Conservation (phyloP, 225 moss, liverwort and hornwort genomes). For the Pseudoscleropodium purum region DNA sequence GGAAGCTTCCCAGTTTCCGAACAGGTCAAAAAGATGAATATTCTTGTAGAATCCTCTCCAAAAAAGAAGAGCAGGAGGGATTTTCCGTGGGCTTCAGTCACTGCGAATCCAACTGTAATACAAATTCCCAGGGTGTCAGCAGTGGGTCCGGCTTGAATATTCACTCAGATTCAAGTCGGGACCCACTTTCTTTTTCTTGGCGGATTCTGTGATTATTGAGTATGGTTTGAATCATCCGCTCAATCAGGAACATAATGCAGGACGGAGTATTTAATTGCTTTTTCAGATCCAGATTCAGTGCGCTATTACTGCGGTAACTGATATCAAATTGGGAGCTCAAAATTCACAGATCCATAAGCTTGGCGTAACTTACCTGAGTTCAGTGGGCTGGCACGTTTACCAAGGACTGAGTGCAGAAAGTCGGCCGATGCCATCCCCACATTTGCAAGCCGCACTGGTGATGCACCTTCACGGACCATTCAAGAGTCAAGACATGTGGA, state of each 20-base stretch:
- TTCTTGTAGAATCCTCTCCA: not conserved
- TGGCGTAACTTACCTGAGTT: not conserved
- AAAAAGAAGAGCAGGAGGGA: not conserved
- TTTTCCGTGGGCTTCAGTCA: not conserved
- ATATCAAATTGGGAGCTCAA: not conserved
- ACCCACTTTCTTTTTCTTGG: not conserved
- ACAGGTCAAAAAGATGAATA: not conserved
- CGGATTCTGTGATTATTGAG: conserved; percentile 2
- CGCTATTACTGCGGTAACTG: not conserved
- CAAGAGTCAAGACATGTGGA: not conserved
- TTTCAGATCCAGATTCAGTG: not conserved
- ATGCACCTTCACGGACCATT: not conserved
- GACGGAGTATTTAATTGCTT: not conserved
- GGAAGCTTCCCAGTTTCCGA: not conserved
- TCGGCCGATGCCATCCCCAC: not conserved
- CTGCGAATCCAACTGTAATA: not conserved
- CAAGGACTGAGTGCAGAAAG: not conserved
- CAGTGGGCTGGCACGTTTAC: not conserved
- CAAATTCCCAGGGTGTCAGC: not conserved
- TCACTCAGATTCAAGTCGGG: conserved; percentile 12
- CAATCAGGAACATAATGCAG: not conserved
- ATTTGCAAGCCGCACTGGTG: not conserved
- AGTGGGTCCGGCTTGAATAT: conserved; percentile 1
- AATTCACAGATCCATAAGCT: not conserved
- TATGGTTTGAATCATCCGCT: not conserved